Evolutionary conservation across 176 grass and related monocot genomes (phyloP).

Genomic region (sorghum (Sorghum bicolor)): DNA sequence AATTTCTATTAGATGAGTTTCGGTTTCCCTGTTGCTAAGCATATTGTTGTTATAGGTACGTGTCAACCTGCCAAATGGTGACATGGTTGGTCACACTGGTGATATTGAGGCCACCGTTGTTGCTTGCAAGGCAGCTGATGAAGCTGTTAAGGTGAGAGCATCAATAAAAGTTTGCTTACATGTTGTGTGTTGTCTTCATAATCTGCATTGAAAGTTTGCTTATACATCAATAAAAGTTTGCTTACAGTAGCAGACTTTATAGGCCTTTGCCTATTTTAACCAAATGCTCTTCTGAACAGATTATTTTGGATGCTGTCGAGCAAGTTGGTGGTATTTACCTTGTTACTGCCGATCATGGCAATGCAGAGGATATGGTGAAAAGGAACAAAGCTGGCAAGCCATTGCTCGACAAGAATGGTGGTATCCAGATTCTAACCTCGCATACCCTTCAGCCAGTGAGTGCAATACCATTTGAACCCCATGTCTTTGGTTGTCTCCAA

Average conservation of each 20-base stretch:
- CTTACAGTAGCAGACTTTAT: not conserved
- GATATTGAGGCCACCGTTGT: slow-evolving; percentile 96
- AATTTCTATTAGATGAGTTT: not conserved
- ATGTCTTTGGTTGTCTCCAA: not conserved
- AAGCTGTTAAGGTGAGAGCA: slow-evolving; percentile 81
- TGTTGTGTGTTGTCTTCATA: not conserved
- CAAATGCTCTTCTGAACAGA: slow-evolving; percentile 35
- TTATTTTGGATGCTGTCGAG: slow-evolving; percentile 86
- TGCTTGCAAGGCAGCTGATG: slow-evolving; percentile 91
- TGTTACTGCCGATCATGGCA: slow-evolving; percentile 97
- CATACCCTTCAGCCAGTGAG: slow-evolving; percentile 96
- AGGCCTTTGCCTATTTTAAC: not conserved
- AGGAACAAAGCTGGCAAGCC: slow-evolving; percentile 88
- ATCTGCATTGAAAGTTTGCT: not conserved
- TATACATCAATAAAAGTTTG: not conserved
- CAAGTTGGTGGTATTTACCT: slow-evolving; percentile 92
- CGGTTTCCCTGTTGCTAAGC: not conserved
- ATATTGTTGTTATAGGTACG: slow-evolving; percentile 59
- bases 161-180: not conserved
- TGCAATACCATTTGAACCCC: not conserved
- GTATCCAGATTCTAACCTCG: slow-evolving; percentile 93
- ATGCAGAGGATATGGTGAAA: slow-evolving; percentile 99
- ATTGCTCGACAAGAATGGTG: slow-evolving; percentile 52
- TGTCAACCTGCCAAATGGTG: slow-evolving; percentile 92
- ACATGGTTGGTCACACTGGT: slow-evolving; percentile 99